A percentile compares a stretch with the other conserved stretches of the same genome.
These are phyloP conservation scores for Collybiopsis confluens DNA, from an alignment of 768 basidiomycete genomes.

Conservation along the genomic window DNA sequence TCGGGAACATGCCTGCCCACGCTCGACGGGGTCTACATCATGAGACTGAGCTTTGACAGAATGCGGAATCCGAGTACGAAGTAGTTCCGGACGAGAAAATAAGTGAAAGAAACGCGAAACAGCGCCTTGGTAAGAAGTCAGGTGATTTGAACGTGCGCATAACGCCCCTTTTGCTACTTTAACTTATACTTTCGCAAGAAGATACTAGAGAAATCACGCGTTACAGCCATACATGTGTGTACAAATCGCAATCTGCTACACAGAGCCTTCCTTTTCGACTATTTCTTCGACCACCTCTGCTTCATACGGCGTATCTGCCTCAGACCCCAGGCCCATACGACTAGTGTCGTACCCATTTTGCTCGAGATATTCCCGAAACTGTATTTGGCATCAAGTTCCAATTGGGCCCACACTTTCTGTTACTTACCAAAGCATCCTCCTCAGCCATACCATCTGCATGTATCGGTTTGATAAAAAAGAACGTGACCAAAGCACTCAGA, in stretches of 20 bases:
- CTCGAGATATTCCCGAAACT: constrained; percentile 84
- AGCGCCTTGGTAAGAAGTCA: not conserved
- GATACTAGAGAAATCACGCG: too few relatives aligned
- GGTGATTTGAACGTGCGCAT: not conserved
- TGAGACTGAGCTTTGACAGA: constrained; percentile 33
- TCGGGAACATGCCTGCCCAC: constrained; percentile 62
- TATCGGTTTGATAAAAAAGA: constrained; percentile 72
- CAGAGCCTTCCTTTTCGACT: too few relatives aligned
- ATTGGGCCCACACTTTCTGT: not conserved
- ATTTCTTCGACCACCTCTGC: too few relatives aligned
- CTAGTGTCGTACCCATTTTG: constrained; percentile 75
- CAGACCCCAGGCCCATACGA: constrained; percentile 52
- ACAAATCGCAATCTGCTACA: too few relatives aligned
- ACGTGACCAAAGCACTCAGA: constrained; percentile 68
- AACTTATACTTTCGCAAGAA: too few relatives aligned
- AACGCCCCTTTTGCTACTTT: too few relatives aligned
- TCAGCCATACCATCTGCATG: constrained; percentile 72
- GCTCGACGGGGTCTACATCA: constrained; percentile 31
- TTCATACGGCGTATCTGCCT: too few relatives aligned
- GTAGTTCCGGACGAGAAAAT: constrained; percentile 30
- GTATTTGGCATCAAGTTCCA: not conserved
- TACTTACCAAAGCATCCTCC: constrained; percentile 63
- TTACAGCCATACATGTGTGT: too few relatives aligned
- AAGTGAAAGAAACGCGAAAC: not conserved
- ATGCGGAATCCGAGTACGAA: constrained; percentile 42